Evolutionary conservation across 495 filamentous ascomycete genomes (phyloP).

Genomic region (Xylaria grammica): DNA sequence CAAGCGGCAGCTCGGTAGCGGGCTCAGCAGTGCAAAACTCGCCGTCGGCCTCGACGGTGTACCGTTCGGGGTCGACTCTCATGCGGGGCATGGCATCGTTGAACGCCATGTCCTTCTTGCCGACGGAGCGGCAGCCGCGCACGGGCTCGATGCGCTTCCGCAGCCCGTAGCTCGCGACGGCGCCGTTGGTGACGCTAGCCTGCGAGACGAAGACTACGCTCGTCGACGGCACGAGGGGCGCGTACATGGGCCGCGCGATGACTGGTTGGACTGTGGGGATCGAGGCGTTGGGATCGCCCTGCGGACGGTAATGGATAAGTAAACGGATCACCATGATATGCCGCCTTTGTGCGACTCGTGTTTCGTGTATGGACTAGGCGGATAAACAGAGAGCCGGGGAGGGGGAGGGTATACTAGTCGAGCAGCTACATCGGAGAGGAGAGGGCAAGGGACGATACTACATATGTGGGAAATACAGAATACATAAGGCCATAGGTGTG

Average conservation of each 20-base stretch:
- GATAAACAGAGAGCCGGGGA: no score
- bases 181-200: conserved; percentile 67
- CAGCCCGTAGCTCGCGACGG: conserved; percentile 72
- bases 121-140: conserved; percentile 75
- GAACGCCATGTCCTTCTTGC: conserved; percentile 93
- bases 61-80: conserved; percentile 92
- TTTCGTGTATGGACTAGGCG: no score
- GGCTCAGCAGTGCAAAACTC: conserved; percentile 77
- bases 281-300: conserved; percentile 90
- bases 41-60: conserved; percentile 89
- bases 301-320: not conserved
- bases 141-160: conserved; percentile 84
- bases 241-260: conserved; percentile 88
- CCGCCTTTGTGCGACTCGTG: no score
- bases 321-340: no score
- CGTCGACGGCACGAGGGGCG: conserved; percentile 68
- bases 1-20: conserved; percentile 72
- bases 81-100: conserved; percentile 90
- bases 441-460: no score
- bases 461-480: no score
- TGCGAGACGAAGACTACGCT: conserved; percentile 86
- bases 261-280: conserved; percentile 92
- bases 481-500: no score
- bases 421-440: no score
- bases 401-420: no score